phyloP scores from a whole-genome alignment of 2,329 filamentous ascomycete species.

The Stagonosporopsis tanaceti region DNA sequence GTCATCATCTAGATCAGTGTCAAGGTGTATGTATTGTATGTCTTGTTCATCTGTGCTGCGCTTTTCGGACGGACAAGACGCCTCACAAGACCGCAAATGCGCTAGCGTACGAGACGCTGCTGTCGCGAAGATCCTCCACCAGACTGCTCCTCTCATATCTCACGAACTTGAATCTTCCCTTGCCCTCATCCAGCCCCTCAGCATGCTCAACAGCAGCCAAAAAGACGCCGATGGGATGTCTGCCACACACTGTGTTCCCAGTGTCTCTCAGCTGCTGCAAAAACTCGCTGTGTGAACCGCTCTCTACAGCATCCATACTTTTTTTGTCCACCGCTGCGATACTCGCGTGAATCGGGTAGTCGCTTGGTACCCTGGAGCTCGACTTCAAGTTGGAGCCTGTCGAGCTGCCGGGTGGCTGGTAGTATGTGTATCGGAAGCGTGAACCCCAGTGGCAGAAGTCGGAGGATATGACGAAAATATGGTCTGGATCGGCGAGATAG shows the following conservation, averaged over 20 bases:
- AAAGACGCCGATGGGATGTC: conserved; percentile 91
- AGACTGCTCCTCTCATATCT: conserved; percentile 87
- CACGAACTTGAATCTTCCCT: conserved; percentile 76
- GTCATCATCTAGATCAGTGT: not conserved
- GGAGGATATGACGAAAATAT: conserved; percentile 87
- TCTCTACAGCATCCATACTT: conserved; percentile 85
- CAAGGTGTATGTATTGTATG: not conserved
- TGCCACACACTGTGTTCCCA: conserved; percentile 89
- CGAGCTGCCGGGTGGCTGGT: conserved; percentile 63
- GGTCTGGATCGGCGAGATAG: conserved; percentile 77
- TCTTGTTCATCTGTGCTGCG: not conserved
- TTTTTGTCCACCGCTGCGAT: conserved; percentile 81
- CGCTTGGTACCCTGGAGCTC: conserved; percentile 55
- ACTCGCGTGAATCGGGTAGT: conserved; percentile 77
- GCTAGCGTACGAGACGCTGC: conserved; percentile 94
- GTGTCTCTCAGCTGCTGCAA: conserved; percentile 73
- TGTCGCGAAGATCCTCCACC: conserved; percentile 72
- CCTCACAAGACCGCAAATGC: conserved; percentile 74
- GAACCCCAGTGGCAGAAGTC: conserved; percentile 98
- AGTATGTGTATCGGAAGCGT: conserved; percentile 84
- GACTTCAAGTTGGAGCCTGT: conserved; percentile 40
- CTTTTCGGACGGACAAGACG: not conserved
- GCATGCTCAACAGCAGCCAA: conserved; percentile 83
- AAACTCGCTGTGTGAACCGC: conserved; percentile 75
- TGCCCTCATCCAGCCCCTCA: conserved; percentile 58